Conservation (phyloP, 495 filamentous ascomycete genomes). For the Tuber brumale region DNA sequence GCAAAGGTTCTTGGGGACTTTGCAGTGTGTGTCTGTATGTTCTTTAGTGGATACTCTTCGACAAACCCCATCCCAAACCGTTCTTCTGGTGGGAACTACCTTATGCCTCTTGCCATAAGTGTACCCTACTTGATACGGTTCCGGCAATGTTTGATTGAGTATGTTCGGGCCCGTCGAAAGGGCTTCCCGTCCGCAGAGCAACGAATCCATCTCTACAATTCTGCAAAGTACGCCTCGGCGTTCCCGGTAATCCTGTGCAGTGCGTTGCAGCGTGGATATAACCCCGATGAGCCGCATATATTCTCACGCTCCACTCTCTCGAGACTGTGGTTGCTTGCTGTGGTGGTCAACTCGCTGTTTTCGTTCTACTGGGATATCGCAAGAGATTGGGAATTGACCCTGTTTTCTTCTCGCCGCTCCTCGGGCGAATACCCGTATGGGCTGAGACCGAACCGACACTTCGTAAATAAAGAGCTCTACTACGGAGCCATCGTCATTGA, state of each 20-base stretch:
- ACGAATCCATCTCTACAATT: slow-evolving; percentile 84
- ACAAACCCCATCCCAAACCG: slow-evolving; percentile 70
- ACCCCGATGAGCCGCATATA: slow-evolving; percentile 42
- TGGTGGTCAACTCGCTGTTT: slow-evolving; percentile 75
- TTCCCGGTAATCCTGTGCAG: slow-evolving; percentile 83
- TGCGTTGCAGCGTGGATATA: slow-evolving; percentile 64
- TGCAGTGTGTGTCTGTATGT: slow-evolving; percentile 86
- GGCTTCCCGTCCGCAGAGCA: slow-evolving; percentile 45
- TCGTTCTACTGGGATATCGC: slow-evolving; percentile 98
- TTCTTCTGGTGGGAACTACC: slow-evolving; percentile 63
- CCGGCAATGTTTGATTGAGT: slow-evolving; percentile 88
- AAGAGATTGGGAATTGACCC: slow-evolving; percentile 89
- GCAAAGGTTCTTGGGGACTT: slow-evolving; percentile 84
- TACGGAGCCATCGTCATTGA: slow-evolving; percentile 76
- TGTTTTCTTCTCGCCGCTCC: slow-evolving; percentile 56
- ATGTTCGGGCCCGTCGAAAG: slow-evolving; percentile 58
- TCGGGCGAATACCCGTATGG: slow-evolving; percentile 65
- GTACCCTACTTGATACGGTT: slow-evolving; percentile 78
- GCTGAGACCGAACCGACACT: slow-evolving; percentile 63
- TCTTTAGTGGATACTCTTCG: slow-evolving; percentile 63
- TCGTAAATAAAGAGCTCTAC: slow-evolving; percentile 64
- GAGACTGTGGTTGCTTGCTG: slow-evolving; percentile 53
- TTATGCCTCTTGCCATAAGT: slow-evolving; percentile 74
- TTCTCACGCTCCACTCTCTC: slow-evolving; percentile 43
- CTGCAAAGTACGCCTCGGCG: slow-evolving; percentile 80